These are phyloP conservation scores for Triglochin maritima DNA, from an alignment of 106 monocot species.

Conservation along the genomic window DNA sequence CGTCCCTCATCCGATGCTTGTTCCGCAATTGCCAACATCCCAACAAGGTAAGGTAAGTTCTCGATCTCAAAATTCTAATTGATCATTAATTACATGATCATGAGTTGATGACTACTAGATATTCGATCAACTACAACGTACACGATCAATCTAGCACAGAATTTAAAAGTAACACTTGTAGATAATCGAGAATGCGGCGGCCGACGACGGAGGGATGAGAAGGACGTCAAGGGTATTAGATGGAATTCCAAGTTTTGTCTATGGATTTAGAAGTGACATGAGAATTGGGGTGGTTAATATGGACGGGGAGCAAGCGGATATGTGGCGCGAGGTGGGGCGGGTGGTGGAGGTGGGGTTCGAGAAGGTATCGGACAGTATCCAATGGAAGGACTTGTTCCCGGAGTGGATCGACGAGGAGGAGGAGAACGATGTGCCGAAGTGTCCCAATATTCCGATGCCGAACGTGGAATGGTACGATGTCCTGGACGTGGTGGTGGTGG, in stretches of 20 bases:
- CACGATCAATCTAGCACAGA: not conserved
- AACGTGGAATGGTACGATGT: conserved; percentile 36
- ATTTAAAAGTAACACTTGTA: too few species aligned
- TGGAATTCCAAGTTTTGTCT: conserved; percentile 17
- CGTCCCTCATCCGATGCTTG: conserved; percentile 24
- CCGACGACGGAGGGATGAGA: not conserved
- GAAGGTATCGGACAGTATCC: conserved; percentile 27
- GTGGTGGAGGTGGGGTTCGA: conserved; percentile 33
- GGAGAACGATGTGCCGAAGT: conserved; percentile 46
- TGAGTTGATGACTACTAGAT: not conserved
- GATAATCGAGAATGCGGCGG: too few species aligned
- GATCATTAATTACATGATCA: not conserved
- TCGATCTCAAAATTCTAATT: not conserved
- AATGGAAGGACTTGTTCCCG: conserved; percentile 84
- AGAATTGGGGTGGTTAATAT: conserved; percentile 53
- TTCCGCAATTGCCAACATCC: conserved; percentile 25
- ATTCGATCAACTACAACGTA: too few species aligned
- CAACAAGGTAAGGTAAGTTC: conserved; percentile 72
- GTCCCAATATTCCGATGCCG: conserved; percentile 84
- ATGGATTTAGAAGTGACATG: conserved; percentile 4
- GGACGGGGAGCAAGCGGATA: conserved; percentile 10
- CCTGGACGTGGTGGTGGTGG: conserved; percentile 55
- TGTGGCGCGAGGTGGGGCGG: not conserved
- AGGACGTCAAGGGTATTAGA: conserved; percentile 13
- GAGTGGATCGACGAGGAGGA: conserved; percentile 87